Percentiles rank a stretch among this genome's conserved stretches.
Evolutionary conservation across 495 filamentous ascomycete species (phyloP).

Genomic region (Stereocaulon alpinum): DNA sequence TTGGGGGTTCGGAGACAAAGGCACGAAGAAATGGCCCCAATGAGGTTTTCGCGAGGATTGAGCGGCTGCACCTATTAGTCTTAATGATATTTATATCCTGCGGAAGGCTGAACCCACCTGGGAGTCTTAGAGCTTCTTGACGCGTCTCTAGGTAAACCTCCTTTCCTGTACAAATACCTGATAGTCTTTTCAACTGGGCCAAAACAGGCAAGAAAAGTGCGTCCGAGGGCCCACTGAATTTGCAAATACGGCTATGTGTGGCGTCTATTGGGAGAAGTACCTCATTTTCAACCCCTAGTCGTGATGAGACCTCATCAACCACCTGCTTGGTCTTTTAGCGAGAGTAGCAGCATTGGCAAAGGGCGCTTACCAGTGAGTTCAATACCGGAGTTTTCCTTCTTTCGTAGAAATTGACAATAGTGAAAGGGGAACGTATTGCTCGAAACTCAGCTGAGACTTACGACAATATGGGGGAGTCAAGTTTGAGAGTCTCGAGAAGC

Average conservation of each 20-base stretch:
- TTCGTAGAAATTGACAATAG: constrained; percentile 8
- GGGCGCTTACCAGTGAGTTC: neutral
- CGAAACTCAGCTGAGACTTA: neutral
- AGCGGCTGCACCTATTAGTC: neutral
- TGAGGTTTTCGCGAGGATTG: neutral
- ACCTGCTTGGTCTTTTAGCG: neutral
- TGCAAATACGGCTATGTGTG: constrained; percentile 4
- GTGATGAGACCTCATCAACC: constrained; percentile 2
- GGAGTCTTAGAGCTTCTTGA: no score
- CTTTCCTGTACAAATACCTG: neutral
- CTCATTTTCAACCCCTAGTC: neutral
- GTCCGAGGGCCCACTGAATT: neutral
- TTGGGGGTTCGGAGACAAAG: neutral
- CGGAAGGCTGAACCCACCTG: neutral
- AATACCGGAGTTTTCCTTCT: constrained; percentile 5
- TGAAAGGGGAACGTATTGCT: neutral
- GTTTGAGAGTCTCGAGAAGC: constrained; percentile 2
- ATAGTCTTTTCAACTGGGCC: neutral
- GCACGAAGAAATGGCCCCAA: constrained; percentile 3
- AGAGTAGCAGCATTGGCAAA: neutral
- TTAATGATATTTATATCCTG: neutral
- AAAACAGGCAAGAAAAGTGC: neutral
- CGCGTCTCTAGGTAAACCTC: neutral
- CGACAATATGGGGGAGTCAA: neutral
- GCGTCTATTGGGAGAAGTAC: constrained; percentile 3